Evolutionary conservation across 257 asterid genomes (phyloP).

Genomic region (Buddleja alternifolia): DNA sequence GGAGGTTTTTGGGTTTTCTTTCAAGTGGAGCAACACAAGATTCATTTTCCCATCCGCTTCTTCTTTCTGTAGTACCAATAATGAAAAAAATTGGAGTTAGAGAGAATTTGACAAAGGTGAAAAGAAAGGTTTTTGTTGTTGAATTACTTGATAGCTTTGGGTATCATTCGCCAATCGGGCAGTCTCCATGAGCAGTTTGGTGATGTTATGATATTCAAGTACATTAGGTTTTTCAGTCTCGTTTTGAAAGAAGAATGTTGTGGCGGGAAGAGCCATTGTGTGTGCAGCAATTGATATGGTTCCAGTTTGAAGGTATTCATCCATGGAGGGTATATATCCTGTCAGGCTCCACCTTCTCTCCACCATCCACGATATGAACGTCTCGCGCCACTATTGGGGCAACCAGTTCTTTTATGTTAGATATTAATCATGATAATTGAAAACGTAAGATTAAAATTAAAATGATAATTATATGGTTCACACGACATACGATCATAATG

Average conservation of each 20-base stretch:
- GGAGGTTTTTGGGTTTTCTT: constrained; percentile 33
- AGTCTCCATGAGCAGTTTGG: constrained; percentile 53
- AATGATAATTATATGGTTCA: no score
- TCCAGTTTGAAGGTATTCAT: constrained; percentile 52
- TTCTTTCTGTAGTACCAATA: constrained; percentile 67
- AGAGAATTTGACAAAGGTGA: no score
- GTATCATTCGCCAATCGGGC: constrained; percentile 58
- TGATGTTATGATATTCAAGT: constrained; percentile 36
- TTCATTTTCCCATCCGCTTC: constrained; percentile 57
- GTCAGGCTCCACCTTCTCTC: constrained; percentile 56
- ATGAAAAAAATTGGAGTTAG: background rate
- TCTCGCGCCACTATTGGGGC: constrained; percentile 55
- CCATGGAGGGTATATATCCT: constrained; percentile 46
- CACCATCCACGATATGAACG: constrained; percentile 64
- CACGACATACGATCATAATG: no score
- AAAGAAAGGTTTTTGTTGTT: no score
- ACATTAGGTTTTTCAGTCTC: constrained; percentile 19
- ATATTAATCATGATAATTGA: no score
- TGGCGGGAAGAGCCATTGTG: constrained; percentile 46
- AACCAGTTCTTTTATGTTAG: no score
- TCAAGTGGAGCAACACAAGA: constrained; percentile 48
- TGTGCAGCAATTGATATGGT: constrained; percentile 51
- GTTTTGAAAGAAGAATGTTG: constrained; percentile 30
- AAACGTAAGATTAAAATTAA: no score
- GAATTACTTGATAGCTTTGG: constrained; percentile 60